Percentiles rank a stretch among this genome's conserved stretches.
Conservation (phyloP, 805 yeast genomes). For the Dipodascus geniculatus region DNA sequence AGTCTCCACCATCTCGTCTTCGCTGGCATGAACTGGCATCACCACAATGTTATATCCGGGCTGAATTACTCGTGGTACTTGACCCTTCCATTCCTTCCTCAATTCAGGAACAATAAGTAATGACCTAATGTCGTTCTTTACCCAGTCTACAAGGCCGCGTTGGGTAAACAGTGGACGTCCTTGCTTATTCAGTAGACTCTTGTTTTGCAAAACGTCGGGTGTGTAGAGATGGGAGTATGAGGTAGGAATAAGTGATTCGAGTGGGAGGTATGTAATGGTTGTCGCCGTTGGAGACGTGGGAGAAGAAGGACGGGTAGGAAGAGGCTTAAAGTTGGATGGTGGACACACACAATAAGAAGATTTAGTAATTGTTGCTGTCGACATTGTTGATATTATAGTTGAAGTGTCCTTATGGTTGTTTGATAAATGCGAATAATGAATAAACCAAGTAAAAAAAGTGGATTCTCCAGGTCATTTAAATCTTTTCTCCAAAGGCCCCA, state of each 20-base stretch:
- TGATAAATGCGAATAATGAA: too few relatives aligned
- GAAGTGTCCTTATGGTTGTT: too few relatives aligned
- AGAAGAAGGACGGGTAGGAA: background rate
- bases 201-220: slow-evolving; percentile 39
- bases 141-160: slow-evolving; percentile 59
- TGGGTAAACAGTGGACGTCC: slow-evolving; percentile 42
- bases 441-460: too few relatives aligned
- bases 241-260: slow-evolving; percentile 43
- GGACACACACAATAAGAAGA: background rate
- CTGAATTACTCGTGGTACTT: slow-evolving; percentile 30
- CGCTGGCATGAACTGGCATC: slow-evolving; percentile 42
- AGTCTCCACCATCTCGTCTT: slow-evolving; percentile 34
- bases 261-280: slow-evolving; percentile 12
- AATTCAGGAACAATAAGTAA: slow-evolving; percentile 41
- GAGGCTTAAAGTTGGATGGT: background rate
- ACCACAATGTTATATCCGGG: slow-evolving; percentile 35
- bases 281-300: background rate
- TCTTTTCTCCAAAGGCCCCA: slow-evolving; percentile 55
- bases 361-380: background rate
- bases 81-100: slow-evolving; percentile 44
- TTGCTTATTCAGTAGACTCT: slow-evolving; percentile 25
- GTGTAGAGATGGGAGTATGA: slow-evolving; percentile 45
- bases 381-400: background rate
- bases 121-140: slow-evolving; percentile 59
- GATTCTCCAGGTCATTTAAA: background rate